These are phyloP conservation scores for Hortiboletus campestris DNA, from an alignment of 768 basidiomycete genomes.

Conservation along the genomic window DNA sequence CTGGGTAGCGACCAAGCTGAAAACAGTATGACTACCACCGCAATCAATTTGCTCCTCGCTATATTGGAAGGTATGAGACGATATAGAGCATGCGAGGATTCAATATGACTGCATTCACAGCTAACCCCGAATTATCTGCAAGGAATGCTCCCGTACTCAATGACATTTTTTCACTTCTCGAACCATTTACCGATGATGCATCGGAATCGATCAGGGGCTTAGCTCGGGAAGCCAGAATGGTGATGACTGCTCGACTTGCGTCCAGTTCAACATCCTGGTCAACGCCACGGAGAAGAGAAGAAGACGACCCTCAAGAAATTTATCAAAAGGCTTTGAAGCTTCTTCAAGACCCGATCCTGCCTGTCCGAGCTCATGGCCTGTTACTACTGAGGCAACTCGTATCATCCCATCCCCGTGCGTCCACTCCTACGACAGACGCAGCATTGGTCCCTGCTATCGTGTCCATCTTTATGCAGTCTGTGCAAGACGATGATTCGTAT, in stretches of 20 bases:
- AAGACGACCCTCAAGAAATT: slow-evolving; percentile 47
- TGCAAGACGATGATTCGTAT: slow-evolving; percentile 94
- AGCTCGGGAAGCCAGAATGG: slow-evolving; percentile 77
- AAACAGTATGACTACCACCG: slow-evolving; percentile 71
- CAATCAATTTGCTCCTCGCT: slow-evolving; percentile 77
- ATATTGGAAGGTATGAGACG: slow-evolving; percentile 72
- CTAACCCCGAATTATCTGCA: slow-evolving; percentile 59
- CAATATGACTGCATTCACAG: slow-evolving; percentile 18
- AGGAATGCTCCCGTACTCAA: slow-evolving; percentile 61
- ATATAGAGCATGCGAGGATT: background rate
- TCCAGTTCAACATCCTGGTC: slow-evolving; percentile 44
- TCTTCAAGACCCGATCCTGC: slow-evolving; percentile 87
- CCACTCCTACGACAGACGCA: slow-evolving; percentile 39
- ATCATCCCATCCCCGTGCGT: slow-evolving; percentile 28
- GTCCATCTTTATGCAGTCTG: slow-evolving; percentile 78
- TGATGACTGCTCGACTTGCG: slow-evolving; percentile 79
- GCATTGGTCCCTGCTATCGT: slow-evolving; percentile 81
- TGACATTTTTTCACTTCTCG: slow-evolving; percentile 67
- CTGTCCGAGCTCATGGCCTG: slow-evolving; percentile 92
- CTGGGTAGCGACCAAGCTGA: slow-evolving; percentile 41
- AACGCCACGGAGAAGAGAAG: slow-evolving; percentile 15
- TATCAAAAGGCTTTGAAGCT: slow-evolving; percentile 89
- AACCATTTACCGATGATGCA: slow-evolving; percentile 48
- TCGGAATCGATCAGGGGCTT: slow-evolving; percentile 53
- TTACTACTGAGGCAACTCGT: slow-evolving; percentile 79